phyloP scores from a whole-genome alignment of 202 grass and related monocot genomes.

The Miscanthus sacchariflorus region DNA sequence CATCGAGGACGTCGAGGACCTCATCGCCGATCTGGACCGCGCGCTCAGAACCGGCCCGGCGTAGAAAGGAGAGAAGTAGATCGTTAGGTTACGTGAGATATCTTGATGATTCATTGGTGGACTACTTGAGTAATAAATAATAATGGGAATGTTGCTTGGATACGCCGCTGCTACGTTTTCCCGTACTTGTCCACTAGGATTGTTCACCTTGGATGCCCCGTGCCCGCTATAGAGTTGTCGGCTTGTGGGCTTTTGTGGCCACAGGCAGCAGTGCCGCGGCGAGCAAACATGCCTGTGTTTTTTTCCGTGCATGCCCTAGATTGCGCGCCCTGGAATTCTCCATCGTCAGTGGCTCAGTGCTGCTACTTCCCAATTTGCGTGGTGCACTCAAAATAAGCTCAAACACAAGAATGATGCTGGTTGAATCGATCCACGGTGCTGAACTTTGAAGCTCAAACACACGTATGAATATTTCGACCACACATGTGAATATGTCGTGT shows the following conservation, averaged over 20 bases:
- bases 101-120: constrained; percentile 35
- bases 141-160: background rate
- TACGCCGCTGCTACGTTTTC: background rate
- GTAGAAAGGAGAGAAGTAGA: constrained; percentile 19
- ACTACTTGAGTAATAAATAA: constrained; percentile 27
- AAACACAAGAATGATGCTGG: too few species aligned
- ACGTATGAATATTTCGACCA: too few species aligned
- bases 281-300: background rate
- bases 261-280: background rate
- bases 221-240: too few species aligned
- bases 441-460: too few species aligned
- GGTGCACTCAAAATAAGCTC: too few species aligned
- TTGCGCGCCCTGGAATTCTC: too few species aligned
- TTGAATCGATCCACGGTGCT: too few species aligned
- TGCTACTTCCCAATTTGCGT: background rate
- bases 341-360: too few species aligned
- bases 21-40: constrained; percentile 81
- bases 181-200: too few species aligned
- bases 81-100: background rate
- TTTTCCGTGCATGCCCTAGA: background rate
- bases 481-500: too few species aligned
- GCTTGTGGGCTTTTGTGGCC: background rate
- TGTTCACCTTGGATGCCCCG: background rate
- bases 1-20: constrained; percentile 92
- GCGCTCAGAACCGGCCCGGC: constrained; percentile 66